These are phyloP conservation scores for Aspergillus nidulans DNA, from an alignment of 495 filamentous ascomycete genomes.

Conservation along the genomic window DNA sequence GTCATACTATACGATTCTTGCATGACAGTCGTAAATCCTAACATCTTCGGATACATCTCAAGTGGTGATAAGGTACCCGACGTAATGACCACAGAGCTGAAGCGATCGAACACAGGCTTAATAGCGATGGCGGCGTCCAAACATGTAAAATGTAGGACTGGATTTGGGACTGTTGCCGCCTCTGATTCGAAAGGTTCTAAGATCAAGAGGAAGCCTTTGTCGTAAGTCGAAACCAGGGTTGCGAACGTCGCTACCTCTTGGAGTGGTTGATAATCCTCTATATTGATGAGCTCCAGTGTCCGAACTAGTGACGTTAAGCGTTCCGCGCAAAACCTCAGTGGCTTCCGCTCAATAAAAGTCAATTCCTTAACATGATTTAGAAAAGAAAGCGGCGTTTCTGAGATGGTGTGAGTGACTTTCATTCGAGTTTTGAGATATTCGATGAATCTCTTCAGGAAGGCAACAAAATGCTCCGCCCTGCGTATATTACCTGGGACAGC, in stretches of 20 bases:
- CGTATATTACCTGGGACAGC: slow-evolving; percentile 96
- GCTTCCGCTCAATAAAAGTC: slow-evolving; percentile 97
- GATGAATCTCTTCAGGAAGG: slow-evolving; percentile 92
- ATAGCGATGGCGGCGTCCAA: slow-evolving; percentile 98
- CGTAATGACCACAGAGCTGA: slow-evolving; percentile 96
- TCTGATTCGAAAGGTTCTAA: slow-evolving; percentile 96
- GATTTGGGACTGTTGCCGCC: slow-evolving; percentile 91
- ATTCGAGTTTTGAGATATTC: slow-evolving; percentile 98
- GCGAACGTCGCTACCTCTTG: slow-evolving; percentile 99
- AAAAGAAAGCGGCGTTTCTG: slow-evolving; percentile 93
- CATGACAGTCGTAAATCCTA: slow-evolving; percentile 83
- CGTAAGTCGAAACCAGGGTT: slow-evolving; percentile 95
- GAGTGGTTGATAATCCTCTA: slow-evolving; percentile 94
- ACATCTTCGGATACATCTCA: slow-evolving; percentile 99
- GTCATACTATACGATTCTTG: slow-evolving; percentile 98
- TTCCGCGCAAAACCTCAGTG: slow-evolving; percentile 92
- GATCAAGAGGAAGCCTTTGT: slow-evolving; percentile 94
- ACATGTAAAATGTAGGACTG: slow-evolving; percentile 92
- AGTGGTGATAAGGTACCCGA: slow-evolving; percentile 95
- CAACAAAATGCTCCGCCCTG: slow-evolving; percentile 91
- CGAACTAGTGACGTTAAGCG: slow-evolving; percentile 90
- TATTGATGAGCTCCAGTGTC: slow-evolving; percentile 92
- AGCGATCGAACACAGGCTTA: slow-evolving; percentile 95
- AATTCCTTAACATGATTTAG: slow-evolving; percentile 88
- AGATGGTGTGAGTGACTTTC: slow-evolving; percentile 96